Evolutionary conservation across 169 alveolate species (phyloP), one percentile per base, ranked within the genome.

Genomic region (Plasmodium inui): DNA sequence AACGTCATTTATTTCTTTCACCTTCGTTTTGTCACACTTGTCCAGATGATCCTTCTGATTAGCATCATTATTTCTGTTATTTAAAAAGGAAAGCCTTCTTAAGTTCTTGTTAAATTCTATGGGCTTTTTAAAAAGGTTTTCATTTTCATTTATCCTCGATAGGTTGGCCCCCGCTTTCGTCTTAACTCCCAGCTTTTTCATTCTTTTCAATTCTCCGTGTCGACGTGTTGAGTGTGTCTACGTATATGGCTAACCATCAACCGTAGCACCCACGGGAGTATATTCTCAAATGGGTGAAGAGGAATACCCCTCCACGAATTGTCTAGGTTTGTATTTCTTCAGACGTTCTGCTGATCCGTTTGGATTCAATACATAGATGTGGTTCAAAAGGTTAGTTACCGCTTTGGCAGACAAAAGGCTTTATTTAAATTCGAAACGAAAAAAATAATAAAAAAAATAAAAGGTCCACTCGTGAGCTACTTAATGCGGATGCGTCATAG

Each of bases 1-100:
- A 50, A 95, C 95, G 46, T 96, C 95, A 50, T 95, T 92, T 67
- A 96, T 91, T 82, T 96, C 96, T 88, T 95, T 95, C 79, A 93
- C 83, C 41, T 81, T 85, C 30, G 72, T 92, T 46, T 86, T 83
- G 6, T 92, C 91, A 89, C 71, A 78, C 28, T 89, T 89, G 19
- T 30, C 73, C 70, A 17, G 9, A 17, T 46, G 50, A 14, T 55
- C 81, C n/a, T 73, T 55, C 14, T 46, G 57, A 85, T 14, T 19
- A 30, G 8, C 70, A 19, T 89, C 94, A n/a, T 39, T 70, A 89
- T 12, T 53, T 19, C 79, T 80, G 3, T 89, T 89, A 57, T 89
- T 89, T 26, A 89, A 89, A 89, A 89, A 89, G 10, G 81, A 55
- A 8, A 89, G 5, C 70, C 94, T 78, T 32, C 94, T 89, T 67